These are phyloP conservation scores for Fusarium annulatum DNA, from an alignment of 2,329 filamentous ascomycete species.

Conservation along the genomic window DNA sequence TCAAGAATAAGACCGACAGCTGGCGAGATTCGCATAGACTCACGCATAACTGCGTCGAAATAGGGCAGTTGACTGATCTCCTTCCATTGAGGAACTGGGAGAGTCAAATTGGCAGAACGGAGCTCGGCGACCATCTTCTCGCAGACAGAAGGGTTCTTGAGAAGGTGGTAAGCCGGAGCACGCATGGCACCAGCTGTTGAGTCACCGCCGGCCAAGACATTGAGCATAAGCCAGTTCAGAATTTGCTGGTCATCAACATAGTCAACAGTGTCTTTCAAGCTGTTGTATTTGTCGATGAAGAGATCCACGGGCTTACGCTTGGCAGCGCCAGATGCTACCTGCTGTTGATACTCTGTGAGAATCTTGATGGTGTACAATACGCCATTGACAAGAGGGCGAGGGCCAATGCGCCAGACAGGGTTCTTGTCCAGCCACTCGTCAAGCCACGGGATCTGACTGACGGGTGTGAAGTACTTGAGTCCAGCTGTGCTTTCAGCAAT, in stretches of 20 bases:
- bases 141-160: constrained; percentile 20
- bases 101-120: neutral
- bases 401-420: constrained; percentile 17
- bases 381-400: constrained; percentile 20
- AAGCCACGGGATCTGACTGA: constrained; percentile 39
- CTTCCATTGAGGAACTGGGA: constrained; percentile 31
- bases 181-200: constrained; percentile 37
- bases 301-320: constrained; percentile 34
- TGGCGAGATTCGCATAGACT: constrained; percentile 25
- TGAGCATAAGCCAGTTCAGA: constrained; percentile 38
- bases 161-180: constrained; percentile 22
- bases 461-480: constrained; percentile 33
- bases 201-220: constrained; percentile 34
- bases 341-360: constrained; percentile 32
- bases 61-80: constrained; percentile 24
- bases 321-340: constrained; percentile 10
- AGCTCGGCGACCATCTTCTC: constrained; percentile 32
- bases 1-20: constrained; percentile 26
- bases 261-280: constrained; percentile 32
- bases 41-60: constrained; percentile 34
- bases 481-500: constrained; percentile 22
- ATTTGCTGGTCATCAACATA: constrained; percentile 34
- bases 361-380: constrained; percentile 33
- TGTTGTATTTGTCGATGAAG: constrained; percentile 36
- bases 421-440: constrained; percentile 41